A percentile compares a stretch with the other conserved stretches of the same genome.
Conservation (phyloP, 2,329 filamentous ascomycete genomes). For the Trichoderma guizhouense region DNA sequence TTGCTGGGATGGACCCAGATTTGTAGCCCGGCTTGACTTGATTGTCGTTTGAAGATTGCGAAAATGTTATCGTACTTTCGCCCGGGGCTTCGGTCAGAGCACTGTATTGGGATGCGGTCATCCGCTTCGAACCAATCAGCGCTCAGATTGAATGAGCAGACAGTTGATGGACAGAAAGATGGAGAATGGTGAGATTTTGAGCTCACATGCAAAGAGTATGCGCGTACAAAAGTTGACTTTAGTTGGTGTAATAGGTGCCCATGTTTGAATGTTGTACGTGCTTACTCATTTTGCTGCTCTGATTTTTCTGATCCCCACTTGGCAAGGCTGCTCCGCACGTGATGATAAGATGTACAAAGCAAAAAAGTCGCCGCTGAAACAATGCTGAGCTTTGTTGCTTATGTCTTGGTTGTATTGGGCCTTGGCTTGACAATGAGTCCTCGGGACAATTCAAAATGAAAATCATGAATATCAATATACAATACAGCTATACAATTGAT, state of each 20-base stretch:
- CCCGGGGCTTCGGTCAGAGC: neutral
- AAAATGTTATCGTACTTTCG: conserved; percentile 6
- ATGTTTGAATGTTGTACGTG: neutral
- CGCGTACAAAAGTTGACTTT: neutral
- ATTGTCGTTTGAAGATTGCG: neutral
- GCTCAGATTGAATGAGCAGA: neutral
- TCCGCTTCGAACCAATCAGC: neutral
- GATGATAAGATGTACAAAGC: neutral
- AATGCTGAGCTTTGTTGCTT: neutral
- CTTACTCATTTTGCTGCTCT: neutral
- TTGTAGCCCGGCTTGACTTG: neutral
- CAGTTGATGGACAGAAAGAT: neutral
- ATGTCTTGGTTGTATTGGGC: neutral
- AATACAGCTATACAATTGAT: neutral
- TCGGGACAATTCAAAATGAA: neutral
- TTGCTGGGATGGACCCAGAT: neutral
- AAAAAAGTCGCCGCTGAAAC: neutral
- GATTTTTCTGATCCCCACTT: neutral
- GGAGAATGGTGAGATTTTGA: neutral
- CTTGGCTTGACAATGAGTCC: neutral
- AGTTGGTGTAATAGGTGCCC: neutral
- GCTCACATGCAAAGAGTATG: neutral
- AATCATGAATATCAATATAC: neutral
- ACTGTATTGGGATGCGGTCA: neutral
- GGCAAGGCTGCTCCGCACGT: neutral